Conservation (phyloP, 2,329 filamentous ascomycete genomes). For the Xylaria sp. region DNA sequence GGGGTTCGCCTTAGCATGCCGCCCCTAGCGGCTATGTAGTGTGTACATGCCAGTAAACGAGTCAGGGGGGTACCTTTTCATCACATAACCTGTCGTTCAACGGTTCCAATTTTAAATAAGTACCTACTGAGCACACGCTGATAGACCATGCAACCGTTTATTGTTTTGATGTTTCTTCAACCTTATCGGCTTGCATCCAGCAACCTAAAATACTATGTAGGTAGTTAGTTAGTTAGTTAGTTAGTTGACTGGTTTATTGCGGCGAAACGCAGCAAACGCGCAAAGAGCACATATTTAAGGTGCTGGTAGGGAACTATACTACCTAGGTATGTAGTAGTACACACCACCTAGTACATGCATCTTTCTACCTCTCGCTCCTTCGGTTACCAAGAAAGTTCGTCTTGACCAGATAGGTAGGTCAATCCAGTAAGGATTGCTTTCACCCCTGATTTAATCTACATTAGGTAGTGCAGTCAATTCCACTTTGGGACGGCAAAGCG, state of each 20-base stretch:
- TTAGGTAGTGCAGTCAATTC: constrained; percentile 9
- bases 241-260: background rate
- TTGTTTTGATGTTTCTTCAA: too few species aligned
- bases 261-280: too few species aligned
- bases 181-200: background rate
- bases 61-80: constrained; percentile 25
- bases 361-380: background rate
- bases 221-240: background rate
- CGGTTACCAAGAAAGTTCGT: constrained; percentile 6
- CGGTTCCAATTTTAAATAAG: background rate
- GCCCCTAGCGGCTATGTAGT: constrained; percentile 5
- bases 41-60: background rate
- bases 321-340: too few species aligned
- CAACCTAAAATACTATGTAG: background rate
- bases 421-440: constrained; percentile 12
- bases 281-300: too few species aligned
- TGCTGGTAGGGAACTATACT: too few species aligned
- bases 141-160: too few species aligned
- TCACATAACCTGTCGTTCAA: background rate
- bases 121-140: background rate
- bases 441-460: constrained; percentile 27
- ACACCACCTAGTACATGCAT: too few species aligned
- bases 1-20: constrained; percentile 24
- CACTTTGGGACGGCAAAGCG: constrained; percentile 24
- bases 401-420: constrained; percentile 11